These are phyloP conservation scores for Clarireedia paspali DNA, from an alignment of 2,329 filamentous ascomycete genomes.

Conservation along the genomic window DNA sequence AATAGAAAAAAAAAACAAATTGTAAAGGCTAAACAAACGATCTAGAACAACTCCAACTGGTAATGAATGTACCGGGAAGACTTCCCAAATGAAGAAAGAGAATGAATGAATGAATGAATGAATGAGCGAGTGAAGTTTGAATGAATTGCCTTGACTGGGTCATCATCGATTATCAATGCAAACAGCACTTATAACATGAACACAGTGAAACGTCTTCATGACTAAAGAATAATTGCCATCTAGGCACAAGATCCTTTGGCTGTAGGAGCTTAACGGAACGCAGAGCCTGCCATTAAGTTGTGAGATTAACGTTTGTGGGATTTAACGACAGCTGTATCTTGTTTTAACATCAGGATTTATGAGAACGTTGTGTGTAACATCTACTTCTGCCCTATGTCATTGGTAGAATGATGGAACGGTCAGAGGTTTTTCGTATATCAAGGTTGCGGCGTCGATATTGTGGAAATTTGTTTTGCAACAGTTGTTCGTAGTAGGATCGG, in stretches of 20 bases:
- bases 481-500: background rate
- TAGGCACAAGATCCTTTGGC: background rate
- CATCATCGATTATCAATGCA: background rate
- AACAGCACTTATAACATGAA: background rate
- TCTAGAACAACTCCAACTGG: background rate
- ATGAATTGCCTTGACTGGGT: background rate
- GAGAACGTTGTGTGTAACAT: background rate
- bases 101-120: background rate
- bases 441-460: background rate
- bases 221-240: background rate
- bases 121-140: background rate
- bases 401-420: background rate
- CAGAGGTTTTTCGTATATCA: background rate
- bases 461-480: slow-evolving; percentile 5
- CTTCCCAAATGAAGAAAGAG: background rate
- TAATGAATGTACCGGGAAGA: slow-evolving; percentile 4
- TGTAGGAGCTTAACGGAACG: background rate
- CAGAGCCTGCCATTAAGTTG: background rate
- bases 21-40: background rate
- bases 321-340: background rate
- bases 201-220: background rate
- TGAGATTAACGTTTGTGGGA: slow-evolving; percentile 1
- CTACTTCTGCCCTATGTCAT: background rate
- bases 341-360: background rate
- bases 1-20: background rate